Evolutionary conservation across 1,139 yeast genomes (phyloP), one percentile per base, ranked within the genome.

Genomic region (Scheffersomyces insectosa): DNA sequence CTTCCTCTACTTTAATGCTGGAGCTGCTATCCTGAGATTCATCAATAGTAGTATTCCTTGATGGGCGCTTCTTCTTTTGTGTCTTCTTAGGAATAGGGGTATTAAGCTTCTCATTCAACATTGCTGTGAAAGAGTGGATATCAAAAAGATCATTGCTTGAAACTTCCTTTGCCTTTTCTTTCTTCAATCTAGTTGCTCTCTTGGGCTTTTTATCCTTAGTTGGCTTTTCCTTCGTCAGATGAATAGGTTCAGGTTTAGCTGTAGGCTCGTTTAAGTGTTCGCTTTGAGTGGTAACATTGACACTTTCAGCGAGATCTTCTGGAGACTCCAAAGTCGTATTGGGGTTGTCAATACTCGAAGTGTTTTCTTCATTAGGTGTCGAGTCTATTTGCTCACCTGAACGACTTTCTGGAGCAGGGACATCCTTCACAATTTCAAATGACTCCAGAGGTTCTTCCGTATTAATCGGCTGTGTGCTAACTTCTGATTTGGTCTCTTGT

Each of bases 101-200:
- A 2, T 55, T 40, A 9, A 62, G 52, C 40, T 60, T 61, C 3
- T 62, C 57, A 29, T 52, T 60, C 23, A 63, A 43, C 54, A 62
- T 48, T 1, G 66, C 66, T 1, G 67, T 63, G 42, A 62, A 63
- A 2, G 65, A 59, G 44, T 62, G 66, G 28, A 63, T 61, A 44
- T 63, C 66, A 46, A 62, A 62, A 29, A 44, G 45, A 10, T 40
- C 32, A 6, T 28, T 32, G 12, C 37, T 30, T 14, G 41, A 25
- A 9, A 39, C 28, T 12, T 40, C 46, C 33, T 38, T 39, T 37
- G n/a, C 27, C 11, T 40, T 39, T 13, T 41, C 39, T 15, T 36
- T 41, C n/a, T 33, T 16, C 11, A 33, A 34, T 7, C 46, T 40
- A n/a, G 39, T 28, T 23, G 39, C 42, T 33, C 38, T 41, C 37